A percentile compares a stretch with the other conserved stretches of the same genome.
Evolutionary conservation across 495 filamentous ascomycete genomes (phyloP).

Genomic region (Astrothelium macrocarpum): DNA sequence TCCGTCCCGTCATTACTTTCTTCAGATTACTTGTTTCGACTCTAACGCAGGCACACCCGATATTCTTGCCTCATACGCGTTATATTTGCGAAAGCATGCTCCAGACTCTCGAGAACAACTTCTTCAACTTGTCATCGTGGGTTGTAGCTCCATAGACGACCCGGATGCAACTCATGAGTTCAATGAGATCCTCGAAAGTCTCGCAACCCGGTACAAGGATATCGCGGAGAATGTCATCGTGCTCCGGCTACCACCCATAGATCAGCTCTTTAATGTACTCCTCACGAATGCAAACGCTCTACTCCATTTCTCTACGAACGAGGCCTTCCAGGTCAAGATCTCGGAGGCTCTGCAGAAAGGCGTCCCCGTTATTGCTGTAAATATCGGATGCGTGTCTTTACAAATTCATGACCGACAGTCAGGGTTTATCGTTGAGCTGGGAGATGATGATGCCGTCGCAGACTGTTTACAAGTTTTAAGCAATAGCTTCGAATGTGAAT

Average conservation of each 20-base stretch:
- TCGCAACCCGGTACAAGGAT: conserved; percentile 48
- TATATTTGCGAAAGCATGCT: conserved; percentile 54
- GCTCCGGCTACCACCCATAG: conserved; percentile 66
- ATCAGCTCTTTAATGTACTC: conserved; percentile 76
- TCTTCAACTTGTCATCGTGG: conserved; percentile 68
- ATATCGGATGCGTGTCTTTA: conserved; percentile 71
- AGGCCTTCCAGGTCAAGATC: conserved; percentile 88
- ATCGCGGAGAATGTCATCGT: conserved; percentile 52
- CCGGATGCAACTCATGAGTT: conserved; percentile 69
- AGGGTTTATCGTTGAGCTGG: conserved; percentile 67
- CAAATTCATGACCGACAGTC: conserved; percentile 66
- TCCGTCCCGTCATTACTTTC: conserved; percentile 66
- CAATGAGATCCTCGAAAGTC: conserved; percentile 56
- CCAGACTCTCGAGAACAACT: conserved; percentile 37
- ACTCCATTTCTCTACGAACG: conserved; percentile 71
- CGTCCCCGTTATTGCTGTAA: conserved; percentile 69
- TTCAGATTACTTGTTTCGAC: conserved; percentile 79
- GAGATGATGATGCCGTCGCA: conserved; percentile 65
- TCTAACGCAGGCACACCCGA: conserved; percentile 79
- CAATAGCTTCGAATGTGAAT: conserved; percentile 45
- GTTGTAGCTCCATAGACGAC: conserved; percentile 79
- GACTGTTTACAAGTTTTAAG: conserved; percentile 59
- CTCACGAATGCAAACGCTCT: conserved; percentile 63
- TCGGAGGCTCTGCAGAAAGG: conserved; percentile 82
- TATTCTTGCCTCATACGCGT: conserved; percentile 67